phyloP scores from a whole-genome alignment of 2,329 filamentous ascomycete species.

The Pseudogymnoascus sp. region DNA sequence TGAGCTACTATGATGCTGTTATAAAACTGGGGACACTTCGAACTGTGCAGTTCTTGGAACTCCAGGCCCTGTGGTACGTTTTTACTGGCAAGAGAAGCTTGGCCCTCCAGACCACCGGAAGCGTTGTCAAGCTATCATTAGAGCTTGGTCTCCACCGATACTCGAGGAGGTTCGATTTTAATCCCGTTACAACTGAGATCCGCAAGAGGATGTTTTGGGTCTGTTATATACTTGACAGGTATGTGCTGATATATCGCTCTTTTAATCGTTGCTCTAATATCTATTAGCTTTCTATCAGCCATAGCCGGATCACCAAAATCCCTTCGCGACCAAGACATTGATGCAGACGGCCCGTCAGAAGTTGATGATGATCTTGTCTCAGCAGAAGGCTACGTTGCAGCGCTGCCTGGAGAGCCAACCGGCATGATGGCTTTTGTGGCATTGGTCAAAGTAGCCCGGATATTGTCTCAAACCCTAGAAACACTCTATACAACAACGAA shows the following conservation, averaged over 20 bases:
- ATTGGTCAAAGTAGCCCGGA: slow-evolving; percentile 16
- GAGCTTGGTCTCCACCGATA: slow-evolving; percentile 18
- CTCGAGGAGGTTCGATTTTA: slow-evolving; percentile 18
- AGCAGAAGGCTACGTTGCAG: slow-evolving; percentile 13
- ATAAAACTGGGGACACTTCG: slow-evolving; percentile 13
- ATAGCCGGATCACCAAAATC: slow-evolving; percentile 18
- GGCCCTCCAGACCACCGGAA: slow-evolving; percentile 17
- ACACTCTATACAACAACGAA: slow-evolving; percentile 18
- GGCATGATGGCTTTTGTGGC: slow-evolving; percentile 19
- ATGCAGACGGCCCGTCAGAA: slow-evolving; percentile 13
- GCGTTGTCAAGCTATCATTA: slow-evolving; percentile 16
- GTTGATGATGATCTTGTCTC: slow-evolving; percentile 19
- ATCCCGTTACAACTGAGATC: slow-evolving; percentile 16
- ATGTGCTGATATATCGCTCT: background rate
- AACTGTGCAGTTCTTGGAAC: slow-evolving; percentile 18
- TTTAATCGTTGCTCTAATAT: background rate
- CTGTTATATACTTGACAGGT: slow-evolving; percentile 19
- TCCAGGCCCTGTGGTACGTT: slow-evolving; percentile 18
- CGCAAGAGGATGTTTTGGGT: slow-evolving; percentile 19
- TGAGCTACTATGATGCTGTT: slow-evolving; percentile 16
- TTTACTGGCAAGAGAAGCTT: slow-evolving; percentile 19
- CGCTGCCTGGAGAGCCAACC: slow-evolving; percentile 16
- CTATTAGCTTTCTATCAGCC: slow-evolving; percentile 6
- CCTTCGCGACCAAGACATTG: slow-evolving; percentile 18
- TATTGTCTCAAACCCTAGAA: slow-evolving; percentile 17